Conservation (phyloP, 208 protist species). For the Hexamita inflata region DNA sequence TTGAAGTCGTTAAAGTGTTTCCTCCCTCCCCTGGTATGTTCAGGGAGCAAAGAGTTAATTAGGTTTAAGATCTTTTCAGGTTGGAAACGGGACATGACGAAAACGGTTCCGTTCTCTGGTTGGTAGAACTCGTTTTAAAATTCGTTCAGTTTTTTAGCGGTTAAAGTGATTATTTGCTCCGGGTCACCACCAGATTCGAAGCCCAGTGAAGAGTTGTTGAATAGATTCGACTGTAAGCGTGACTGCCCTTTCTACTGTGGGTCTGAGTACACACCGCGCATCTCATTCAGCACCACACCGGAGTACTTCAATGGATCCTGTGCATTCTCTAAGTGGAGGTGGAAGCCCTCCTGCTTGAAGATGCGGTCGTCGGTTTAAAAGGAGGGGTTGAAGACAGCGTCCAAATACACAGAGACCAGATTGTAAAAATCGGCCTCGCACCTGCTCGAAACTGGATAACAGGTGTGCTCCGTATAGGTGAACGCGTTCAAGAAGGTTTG, state of each 20-base stretch:
- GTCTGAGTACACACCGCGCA: slow-evolving; percentile 40
- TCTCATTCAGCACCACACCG: slow-evolving; percentile 51
- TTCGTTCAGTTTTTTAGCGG: slow-evolving; percentile 30
- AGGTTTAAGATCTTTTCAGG: too few species aligned
- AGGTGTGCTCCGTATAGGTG: slow-evolving; percentile 42
- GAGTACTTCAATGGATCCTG: slow-evolving; percentile 33
- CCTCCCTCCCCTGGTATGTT: too few species aligned
- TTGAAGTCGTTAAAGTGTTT: too few species aligned
- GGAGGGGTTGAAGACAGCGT: slow-evolving; percentile 44
- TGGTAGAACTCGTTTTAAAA: slow-evolving; percentile 44
- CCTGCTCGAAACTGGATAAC: slow-evolving; percentile 31
- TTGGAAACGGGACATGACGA: too few species aligned
- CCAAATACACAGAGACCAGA: slow-evolving; percentile 47
- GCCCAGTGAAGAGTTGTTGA: slow-evolving; percentile 31
- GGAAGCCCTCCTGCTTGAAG: slow-evolving; percentile 39
- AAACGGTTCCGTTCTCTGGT: slow-evolving; percentile 40
- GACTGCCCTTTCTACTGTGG: neutral
- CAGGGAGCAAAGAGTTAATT: too few species aligned
- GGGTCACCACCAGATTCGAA: slow-evolving; percentile 39
- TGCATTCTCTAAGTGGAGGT: slow-evolving; percentile 10
- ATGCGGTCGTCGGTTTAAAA: slow-evolving; percentile 26
- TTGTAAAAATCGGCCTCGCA: slow-evolving; percentile 47
- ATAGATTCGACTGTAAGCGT: slow-evolving; percentile 26
- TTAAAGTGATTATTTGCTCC: slow-evolving; percentile 32
- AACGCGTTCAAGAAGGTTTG: slow-evolving; percentile 48